Conservation (phyloP, 345 rosid genomes). For the Brassica incana region DNA sequence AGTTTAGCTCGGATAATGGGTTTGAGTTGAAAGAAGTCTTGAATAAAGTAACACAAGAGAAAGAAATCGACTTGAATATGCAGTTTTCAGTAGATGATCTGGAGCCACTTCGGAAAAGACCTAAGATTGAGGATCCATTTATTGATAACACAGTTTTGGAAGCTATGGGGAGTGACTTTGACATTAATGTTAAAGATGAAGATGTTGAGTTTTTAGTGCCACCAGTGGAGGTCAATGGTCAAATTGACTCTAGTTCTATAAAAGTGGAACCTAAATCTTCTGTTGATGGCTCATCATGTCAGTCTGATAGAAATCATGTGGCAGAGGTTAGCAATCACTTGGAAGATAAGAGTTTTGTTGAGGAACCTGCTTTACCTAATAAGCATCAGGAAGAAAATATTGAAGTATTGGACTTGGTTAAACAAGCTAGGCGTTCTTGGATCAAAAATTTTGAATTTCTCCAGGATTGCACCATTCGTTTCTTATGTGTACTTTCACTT, state of each 20-base stretch:
- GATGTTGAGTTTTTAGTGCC: conserved; percentile 44
- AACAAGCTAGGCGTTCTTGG: conserved; percentile 85
- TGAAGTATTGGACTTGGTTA: conserved; percentile 67
- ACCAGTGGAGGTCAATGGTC: conserved; percentile 56
- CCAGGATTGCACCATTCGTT: conserved; percentile 92
- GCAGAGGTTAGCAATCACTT: conserved; percentile 41
- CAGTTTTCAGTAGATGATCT: conserved; percentile 57
- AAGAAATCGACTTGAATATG: conserved; percentile 85
- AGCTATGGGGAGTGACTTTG: conserved; percentile 42
- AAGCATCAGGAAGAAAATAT: conserved; percentile 55
- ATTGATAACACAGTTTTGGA: conserved; percentile 40
- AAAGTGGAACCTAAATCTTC: conserved; percentile 54
- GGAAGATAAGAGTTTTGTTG: conserved; percentile 49
- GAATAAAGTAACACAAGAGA: conserved; percentile 50
- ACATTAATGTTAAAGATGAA: conserved; percentile 49
- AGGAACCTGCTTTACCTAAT: conserved; percentile 35
- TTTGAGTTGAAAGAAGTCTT: conserved; percentile 46
- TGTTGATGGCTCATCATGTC: conserved; percentile 41
- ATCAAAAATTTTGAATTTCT: conserved; percentile 91
- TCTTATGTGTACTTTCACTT: conserved; percentile 85
- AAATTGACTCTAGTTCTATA: conserved; percentile 47
- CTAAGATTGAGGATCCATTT: conserved; percentile 56
- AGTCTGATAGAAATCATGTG: conserved; percentile 49
- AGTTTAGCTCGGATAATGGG: conserved; percentile 57
- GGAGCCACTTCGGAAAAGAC: conserved; percentile 67